These are phyloP conservation scores for Trichoderma semiorbis DNA, from an alignment of 2,329 filamentous ascomycete species.

Conservation along the genomic window DNA sequence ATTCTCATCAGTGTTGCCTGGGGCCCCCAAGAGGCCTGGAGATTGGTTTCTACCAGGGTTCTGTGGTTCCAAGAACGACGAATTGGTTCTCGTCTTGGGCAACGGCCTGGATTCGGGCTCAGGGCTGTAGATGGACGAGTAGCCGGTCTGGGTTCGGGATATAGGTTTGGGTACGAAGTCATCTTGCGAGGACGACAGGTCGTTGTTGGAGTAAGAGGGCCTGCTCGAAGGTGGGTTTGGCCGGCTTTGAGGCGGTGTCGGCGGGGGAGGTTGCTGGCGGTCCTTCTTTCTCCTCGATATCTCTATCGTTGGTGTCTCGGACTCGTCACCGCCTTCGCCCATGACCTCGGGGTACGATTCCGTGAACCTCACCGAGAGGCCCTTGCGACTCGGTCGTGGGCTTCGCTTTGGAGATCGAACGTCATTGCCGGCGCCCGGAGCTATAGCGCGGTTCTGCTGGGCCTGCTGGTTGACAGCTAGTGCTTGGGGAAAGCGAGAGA, in stretches of 20 bases:
- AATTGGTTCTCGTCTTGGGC: constrained; percentile 11
- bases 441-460: constrained; percentile 44
- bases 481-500: constrained; percentile 54
- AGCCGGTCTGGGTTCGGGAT: constrained; percentile 57
- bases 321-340: constrained; percentile 87
- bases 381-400: constrained; percentile 56
- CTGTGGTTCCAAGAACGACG: constrained; percentile 6
- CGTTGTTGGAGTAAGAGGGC: constrained; percentile 5
- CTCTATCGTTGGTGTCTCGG: constrained; percentile 66
- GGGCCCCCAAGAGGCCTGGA: constrained; percentile 38
- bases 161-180: constrained; percentile 54
- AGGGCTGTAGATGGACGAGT: constrained; percentile 34
- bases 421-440: constrained; percentile 35
- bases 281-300: constrained; percentile 58
- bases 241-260: constrained; percentile 27
- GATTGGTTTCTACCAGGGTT: constrained; percentile 30
- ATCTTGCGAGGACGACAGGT: constrained; percentile 26
- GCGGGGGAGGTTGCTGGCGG: constrained; percentile 34
- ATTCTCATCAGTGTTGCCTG: constrained; percentile 44
- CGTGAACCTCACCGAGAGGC: constrained; percentile 70
- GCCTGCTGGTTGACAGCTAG: constrained; percentile 27
- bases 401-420: constrained; percentile 43
- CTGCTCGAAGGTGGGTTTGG: constrained; percentile 13
- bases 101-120: constrained; percentile 18
- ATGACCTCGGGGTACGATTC: constrained; percentile 75